phyloP scores from a whole-genome alignment of 2,329 filamentous ascomycete genomes.

The Penicillium sp. region DNA sequence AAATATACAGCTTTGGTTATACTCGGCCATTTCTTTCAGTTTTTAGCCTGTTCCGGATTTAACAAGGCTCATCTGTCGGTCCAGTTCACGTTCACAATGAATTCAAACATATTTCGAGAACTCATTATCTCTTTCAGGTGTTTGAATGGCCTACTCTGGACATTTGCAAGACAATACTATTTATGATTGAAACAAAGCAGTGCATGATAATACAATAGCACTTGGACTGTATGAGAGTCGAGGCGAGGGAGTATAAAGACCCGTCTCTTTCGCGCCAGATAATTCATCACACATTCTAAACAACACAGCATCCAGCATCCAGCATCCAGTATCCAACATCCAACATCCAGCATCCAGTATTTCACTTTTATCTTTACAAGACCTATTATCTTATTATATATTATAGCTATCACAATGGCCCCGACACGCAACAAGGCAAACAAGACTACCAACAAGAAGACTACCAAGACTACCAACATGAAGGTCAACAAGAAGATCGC shows the following conservation, averaged over 20 bases:
- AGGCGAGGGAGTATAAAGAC: background rate
- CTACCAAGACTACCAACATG: background rate
- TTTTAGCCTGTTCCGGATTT: no score
- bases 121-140: background rate
- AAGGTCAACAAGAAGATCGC: background rate
- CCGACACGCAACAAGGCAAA: background rate
- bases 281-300: background rate
- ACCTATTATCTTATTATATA: background rate
- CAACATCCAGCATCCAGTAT: background rate
- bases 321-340: no score
- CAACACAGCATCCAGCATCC: background rate
- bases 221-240: no score
- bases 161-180: background rate
- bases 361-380: background rate
- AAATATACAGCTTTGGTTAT: background rate
- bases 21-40: background rate
- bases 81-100: background rate
- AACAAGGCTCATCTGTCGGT: background rate
- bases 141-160: background rate
- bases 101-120: background rate
- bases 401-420: background rate
- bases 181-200: constrained; percentile 1
- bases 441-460: background rate
- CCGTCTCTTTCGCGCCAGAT: background rate
- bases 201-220: background rate